phyloP scores from a whole-genome alignment of 2,329 filamentous ascomycete species.

The Colletotrichum camelliae region DNA sequence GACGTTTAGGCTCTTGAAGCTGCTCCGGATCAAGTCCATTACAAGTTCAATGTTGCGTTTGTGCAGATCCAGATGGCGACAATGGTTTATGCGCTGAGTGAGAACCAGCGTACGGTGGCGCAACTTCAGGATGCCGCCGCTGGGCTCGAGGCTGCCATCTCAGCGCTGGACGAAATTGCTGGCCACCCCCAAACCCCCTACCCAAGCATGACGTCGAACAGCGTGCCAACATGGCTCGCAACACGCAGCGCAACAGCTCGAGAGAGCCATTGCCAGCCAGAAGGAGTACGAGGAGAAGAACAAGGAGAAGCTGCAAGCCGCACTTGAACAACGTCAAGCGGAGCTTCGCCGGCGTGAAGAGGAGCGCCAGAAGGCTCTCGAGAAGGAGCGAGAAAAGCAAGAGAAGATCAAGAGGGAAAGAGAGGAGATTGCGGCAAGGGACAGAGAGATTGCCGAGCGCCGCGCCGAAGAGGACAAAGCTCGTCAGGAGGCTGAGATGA shows the following conservation, averaged over 20 bases:
- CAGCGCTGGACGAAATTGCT: slow-evolving; percentile 69
- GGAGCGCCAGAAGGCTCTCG: slow-evolving; percentile 69
- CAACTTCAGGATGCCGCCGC: slow-evolving; percentile 82
- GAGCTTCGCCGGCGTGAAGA: slow-evolving; percentile 82
- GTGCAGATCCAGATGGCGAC: slow-evolving; percentile 94
- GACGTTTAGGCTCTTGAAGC: slow-evolving; percentile 70
- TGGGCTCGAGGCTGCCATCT: slow-evolving; percentile 87
- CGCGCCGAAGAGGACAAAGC: slow-evolving; percentile 73
- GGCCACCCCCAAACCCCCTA: slow-evolving; percentile 77
- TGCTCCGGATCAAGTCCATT: slow-evolving; percentile 84
- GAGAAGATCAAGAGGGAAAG: slow-evolving; percentile 88
- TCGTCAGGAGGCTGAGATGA: slow-evolving; percentile 78
- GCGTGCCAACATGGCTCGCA: slow-evolving; percentile 95
- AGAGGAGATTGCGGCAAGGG: slow-evolving; percentile 77
- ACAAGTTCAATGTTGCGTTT: slow-evolving; percentile 98
- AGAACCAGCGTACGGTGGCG: slow-evolving; percentile 76
- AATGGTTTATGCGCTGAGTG: slow-evolving; percentile 75
- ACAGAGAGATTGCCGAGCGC: slow-evolving; percentile 74
- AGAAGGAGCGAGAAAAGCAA: slow-evolving; percentile 74
- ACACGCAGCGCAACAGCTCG: slow-evolving; percentile 92
- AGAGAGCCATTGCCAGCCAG: slow-evolving; percentile 83
- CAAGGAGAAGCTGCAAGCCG: slow-evolving; percentile 83
- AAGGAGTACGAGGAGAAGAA: slow-evolving; percentile 94
- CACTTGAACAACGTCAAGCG: slow-evolving; percentile 79
- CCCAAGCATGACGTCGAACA: slow-evolving; percentile 87